Base-by-base conservation (phyloP, 768 basidiomycete species). In the Myochromella boudieri region DNA sequence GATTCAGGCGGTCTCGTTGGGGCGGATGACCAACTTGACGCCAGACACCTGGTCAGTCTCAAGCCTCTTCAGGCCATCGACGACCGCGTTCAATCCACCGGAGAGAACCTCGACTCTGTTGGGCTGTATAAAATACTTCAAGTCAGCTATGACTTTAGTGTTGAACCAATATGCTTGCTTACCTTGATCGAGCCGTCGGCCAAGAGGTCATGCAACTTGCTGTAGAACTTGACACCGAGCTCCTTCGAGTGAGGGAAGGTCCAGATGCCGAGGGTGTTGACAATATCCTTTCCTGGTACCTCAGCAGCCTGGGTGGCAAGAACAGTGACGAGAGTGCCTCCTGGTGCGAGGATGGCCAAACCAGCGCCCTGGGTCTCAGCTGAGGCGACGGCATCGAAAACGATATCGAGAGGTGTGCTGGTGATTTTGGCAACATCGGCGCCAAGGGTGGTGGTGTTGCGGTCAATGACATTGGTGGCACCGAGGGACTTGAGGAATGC, bases 21-120 rank as follows among this genome's bases (percentile, higher is more conserved):
- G 75, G 43, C 60, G 68, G 1, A 51, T 69, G 6, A 79, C 64
- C 15, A 78, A 54, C 55, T 79, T 79, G 12, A 49, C 57, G 4
- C 69, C 76, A n/a, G 72, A 75, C 25, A 76, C 62, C 44, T 69
- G 46, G 7, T 69, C 63, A 2, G 51, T 49, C 56, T 58, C 60
- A 54, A 78, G 36, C 49, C 57, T 58, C 37, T 68, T 59, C 22
- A 78, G 53, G 2, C 70, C 75, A 8, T 42, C 62, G 0, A 48
- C 31, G 7, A 78, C 63, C 6, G 67, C 75, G 6, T 54, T 46
- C 1, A 78, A 59, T 1, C 77, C 77, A 24, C 60, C 54, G 0
- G 68, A 64, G 8, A 78, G 56, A 15, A 75, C 58, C 52, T 78
- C 69, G 4, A 67, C 49, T n/a, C 61, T 58, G 47, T 67, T 68